Base-by-base conservation (phyloP, 106 monocot genomes). In the Posidonia australis region DNA sequence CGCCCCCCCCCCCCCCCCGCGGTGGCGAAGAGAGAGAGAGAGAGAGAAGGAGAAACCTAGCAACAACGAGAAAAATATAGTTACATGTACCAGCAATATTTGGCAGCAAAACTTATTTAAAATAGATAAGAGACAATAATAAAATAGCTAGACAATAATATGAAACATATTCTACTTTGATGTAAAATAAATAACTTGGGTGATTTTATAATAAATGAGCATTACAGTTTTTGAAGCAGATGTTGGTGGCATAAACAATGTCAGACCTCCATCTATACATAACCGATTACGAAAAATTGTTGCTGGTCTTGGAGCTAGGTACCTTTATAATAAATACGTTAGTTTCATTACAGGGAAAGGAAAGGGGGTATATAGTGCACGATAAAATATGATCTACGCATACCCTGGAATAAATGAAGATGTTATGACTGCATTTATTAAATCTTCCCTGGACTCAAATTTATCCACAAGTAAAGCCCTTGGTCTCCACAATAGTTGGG, bases 381-480 rank as follows among this genome's bases (percentile, higher is more conserved):
- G 41, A 71, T 28, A 62, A 58, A 28, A 18, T 16, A 2, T 16
- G 13, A 58, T 16, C 19, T 16, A 1, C 0, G 18, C 58, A 9
- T 29, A 90, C 90, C 94, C 94, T 49, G 94, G 94, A 80, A 96
- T 96, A 76, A 90, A 96, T 49, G 94, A 96, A 24, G 94, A 96
- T 2, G 94, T 96, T 68, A 96, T 57, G 18, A 96, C 62, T 65
- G 94, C 94, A 75, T 90, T 74, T 47, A 96, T 90, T 22, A 96
- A 77, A 73, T 96, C 94, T 58, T 90, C 86, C 74, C 84, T 96
- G 10, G 94, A 96, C 66, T 96, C 86, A 73, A 96, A 96, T 71
- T 87, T 82, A 70, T 96, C 94, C 29, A 96, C 77, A 65, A 96
- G 82, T 63, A 90, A 71, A 51, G 90, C 94, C 61, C 53, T 96